Base-by-base conservation (phyloP, 495 filamentous ascomycete genomes). In the Penicillium mononematosum region DNA sequence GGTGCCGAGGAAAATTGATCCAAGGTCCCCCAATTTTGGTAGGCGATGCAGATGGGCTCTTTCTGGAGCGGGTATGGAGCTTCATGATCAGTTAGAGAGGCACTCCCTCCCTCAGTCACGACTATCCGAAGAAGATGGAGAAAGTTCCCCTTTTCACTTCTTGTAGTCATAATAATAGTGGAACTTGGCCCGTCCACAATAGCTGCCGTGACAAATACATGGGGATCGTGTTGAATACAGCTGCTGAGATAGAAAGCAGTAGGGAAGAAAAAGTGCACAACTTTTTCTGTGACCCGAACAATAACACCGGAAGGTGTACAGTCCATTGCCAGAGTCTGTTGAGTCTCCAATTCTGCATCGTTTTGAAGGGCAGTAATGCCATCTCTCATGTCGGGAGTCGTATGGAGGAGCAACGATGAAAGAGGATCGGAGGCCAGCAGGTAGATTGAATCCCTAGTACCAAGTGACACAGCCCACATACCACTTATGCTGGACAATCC, bases 281-380 rank as follows among this genome's bases (percentile, higher is more conserved):
- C 76, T 19, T 67, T 67, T n/a, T 74, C 66, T 4, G 86, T 87
- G 19, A 88, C 66, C 60, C 89, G 87, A 10, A 88, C 67, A 17
- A 83, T 58, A 25, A 59, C 63, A 48, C 74, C 70, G 34, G 60
- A 51, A 53, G 64, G 42, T 24, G 77, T 74, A 39, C 65, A 69
- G 10, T 74, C 74, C 32, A 79, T 75, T n/a, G 81, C 78, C n/a
- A 89, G 59, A 0, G 86, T 89, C 45, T 78, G 76, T 2, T 76
- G 75, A 10, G 71, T 67, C 45, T 85, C 80, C 44, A 80, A 56
- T 17, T 79, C 85, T 9, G 71, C 75, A 10, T 73, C 65, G 11
- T 56, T 58, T 29, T 79, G 66, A 31, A 78, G 51, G 7, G 73
- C 74, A 50, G 52, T 69, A 31, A 78, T 74, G 24, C 72, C 72